These are phyloP conservation scores for Candida glucosophila DNA, from an alignment of 1,139 yeast species.

Conservation along the genomic window DNA sequence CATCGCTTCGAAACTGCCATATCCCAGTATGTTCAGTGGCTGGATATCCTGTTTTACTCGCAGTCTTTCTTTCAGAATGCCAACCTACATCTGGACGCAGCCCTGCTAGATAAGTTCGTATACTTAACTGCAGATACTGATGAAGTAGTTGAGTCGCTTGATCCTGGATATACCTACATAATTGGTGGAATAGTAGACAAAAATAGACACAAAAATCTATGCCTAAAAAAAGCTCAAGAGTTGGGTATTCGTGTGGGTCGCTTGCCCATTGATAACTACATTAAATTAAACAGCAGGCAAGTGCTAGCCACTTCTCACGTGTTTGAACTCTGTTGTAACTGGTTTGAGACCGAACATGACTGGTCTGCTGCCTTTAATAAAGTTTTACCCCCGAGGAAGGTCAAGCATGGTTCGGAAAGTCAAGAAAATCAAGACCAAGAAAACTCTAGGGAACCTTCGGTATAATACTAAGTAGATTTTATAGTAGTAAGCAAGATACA, in stretches of 20 bases:
- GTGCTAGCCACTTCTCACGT: constrained; percentile 95
- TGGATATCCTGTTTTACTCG: constrained; percentile 40
- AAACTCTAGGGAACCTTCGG: no score
- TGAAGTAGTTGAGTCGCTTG: constrained; percentile 50
- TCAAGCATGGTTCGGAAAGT: no score
- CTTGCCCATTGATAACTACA: constrained; percentile 81
- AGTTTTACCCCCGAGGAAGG: constrained; percentile 76
- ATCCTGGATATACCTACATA: constrained; percentile 66
- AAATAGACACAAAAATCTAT: constrained; percentile 77
- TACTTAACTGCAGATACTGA: constrained; percentile 88
- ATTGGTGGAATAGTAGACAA: constrained; percentile 97
- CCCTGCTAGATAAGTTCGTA: constrained; percentile 35
- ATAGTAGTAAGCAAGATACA: no score
- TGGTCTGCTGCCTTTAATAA: constrained; percentile 85
- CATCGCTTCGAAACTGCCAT: constrained; percentile 61
- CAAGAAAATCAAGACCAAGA: no score
- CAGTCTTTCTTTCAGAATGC: constrained; percentile 53
- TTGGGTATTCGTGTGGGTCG: constrained; percentile 68
- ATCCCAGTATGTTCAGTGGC: constrained; percentile 59
- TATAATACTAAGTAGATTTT: no score
- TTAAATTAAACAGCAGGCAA: constrained; percentile 73
- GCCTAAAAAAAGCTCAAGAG: constrained; percentile 71
- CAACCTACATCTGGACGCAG: constrained; percentile 19
- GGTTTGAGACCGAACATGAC: constrained; percentile 60
- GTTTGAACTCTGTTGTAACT: constrained; percentile 72